These are phyloP conservation scores for Fusarium sarcochroum DNA, from an alignment of 2,329 filamentous ascomycete genomes.

Conservation along the genomic window DNA sequence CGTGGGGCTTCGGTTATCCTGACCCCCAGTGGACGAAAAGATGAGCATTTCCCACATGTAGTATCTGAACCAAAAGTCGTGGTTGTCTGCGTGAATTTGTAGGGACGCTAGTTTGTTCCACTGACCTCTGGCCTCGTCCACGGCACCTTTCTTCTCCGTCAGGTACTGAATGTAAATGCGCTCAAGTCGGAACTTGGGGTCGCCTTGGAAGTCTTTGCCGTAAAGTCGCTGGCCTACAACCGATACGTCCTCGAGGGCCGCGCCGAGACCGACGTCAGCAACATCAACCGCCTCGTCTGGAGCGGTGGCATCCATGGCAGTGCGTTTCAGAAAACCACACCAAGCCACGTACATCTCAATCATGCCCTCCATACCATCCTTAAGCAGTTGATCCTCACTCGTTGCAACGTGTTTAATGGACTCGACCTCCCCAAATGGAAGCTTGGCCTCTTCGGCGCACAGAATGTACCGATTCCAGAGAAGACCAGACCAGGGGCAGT, in stretches of 20 bases:
- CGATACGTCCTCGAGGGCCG: conserved; percentile 87
- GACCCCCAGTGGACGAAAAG: conserved; percentile 59
- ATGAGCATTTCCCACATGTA: conserved; percentile 91
- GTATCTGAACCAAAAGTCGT: conserved; percentile 94
- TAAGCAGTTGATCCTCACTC: conserved; percentile 85
- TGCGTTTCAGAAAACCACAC: conserved; percentile 93
- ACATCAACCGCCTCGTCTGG: conserved; percentile 88
- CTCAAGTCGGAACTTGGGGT: conserved; percentile 89
- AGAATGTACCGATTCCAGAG: conserved; percentile 93
- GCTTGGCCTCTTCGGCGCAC: conserved; percentile 82
- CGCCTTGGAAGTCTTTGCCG: conserved; percentile 82
- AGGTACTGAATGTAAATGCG: conserved; percentile 93
- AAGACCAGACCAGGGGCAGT: conserved; percentile 92
- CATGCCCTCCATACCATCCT: conserved; percentile 87
- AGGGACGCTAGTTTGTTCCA: conserved; percentile 79
- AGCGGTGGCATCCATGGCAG: conserved; percentile 80
- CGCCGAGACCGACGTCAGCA: conserved; percentile 89
- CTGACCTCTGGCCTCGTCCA: conserved; percentile 81
- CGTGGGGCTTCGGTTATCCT: conserved; percentile 67
- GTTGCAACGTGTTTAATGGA: conserved; percentile 94
- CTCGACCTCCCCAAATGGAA: conserved; percentile 85
- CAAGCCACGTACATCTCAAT: conserved; percentile 93
- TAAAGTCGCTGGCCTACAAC: conserved; percentile 83
- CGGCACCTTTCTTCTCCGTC: conserved; percentile 84
- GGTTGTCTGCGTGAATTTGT: conserved; percentile 79